Evolutionary conservation across 176 grass and related monocot species (phyloP), one percentile per base, ranked within the genome.

Genomic region (Lolium perenne): DNA sequence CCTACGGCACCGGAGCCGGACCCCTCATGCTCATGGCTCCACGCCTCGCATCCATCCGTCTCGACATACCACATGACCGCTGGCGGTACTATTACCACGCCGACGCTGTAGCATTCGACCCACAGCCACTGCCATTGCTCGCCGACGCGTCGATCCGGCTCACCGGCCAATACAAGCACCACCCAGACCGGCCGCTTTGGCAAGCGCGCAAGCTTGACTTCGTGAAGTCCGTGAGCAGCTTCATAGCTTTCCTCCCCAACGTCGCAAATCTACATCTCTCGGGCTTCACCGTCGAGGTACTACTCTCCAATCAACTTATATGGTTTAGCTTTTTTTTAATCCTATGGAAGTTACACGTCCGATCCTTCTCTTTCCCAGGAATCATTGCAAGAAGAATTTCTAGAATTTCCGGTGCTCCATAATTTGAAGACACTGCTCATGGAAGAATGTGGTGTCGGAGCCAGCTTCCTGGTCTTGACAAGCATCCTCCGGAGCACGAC

Each of bases 341-440:
- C 32, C 32, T 35, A 35, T 35, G 32, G 32, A 35, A 35, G 32
- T 35, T 35, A 35, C 32, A 35, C 32, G 41, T 43, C 41, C 7
- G 41, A 43, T 43, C 7, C 41, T 5, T 43, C 1, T 43, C 7
- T 5, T 43, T 43, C 32, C 32, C 41, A 43, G 41, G 41, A 43
- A 43, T 43, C 41, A 43, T 7, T 43, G 32, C 32, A 35, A 43
- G 41, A 43, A 43, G 41, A 43, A n/a, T 77, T 2, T 76, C 20
- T 77, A 17, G 41, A 12, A 17, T 40, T 65, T 7, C 82, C 71
- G 1, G 14, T 18, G 59, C 6, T 84, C 25, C 45, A 8, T 35
- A 84, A 65, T 43, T 74, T 76, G 58, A 84, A 46, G 32, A 25
- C 26, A 10, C 15, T 76, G 58, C 6, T 65, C 5, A 58, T 85